Conservation (phyloP, 2,329 filamentous ascomycete genomes). For the Nemania serpens region DNA sequence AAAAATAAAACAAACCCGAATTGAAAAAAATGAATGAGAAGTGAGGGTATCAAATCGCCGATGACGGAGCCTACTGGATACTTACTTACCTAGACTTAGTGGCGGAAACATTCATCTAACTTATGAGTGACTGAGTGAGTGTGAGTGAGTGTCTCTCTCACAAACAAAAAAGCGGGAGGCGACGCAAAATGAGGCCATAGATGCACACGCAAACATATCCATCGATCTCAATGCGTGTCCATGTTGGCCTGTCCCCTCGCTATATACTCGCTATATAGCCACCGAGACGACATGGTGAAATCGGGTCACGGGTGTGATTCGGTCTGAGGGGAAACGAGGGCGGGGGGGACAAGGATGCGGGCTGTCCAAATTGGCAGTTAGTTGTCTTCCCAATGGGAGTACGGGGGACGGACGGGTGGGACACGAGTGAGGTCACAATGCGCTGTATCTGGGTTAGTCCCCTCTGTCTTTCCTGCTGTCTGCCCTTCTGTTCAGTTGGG, state of each 20-base stretch:
- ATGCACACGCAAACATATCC: no score
- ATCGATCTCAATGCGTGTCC: background rate
- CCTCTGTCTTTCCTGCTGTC: background rate
- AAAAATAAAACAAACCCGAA: background rate
- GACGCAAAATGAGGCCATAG: no score
- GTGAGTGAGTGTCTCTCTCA: no score
- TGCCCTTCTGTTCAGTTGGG: background rate
- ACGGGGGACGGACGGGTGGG: background rate
- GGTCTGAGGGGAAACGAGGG: background rate
- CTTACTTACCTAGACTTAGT: background rate
- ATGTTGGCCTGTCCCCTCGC: constrained; percentile 5
- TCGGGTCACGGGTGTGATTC: constrained; percentile 13
- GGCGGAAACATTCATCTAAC: constrained; percentile 7
- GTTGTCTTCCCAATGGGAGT: background rate
- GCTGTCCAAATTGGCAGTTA: constrained; percentile 24
- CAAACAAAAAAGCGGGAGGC: no score
- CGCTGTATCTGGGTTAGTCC: no score
- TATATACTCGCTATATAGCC: constrained; percentile 13
- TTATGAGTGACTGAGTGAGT: no score
- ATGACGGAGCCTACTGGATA: constrained; percentile 24
- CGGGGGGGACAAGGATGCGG: constrained; percentile 6
- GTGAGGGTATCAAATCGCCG: constrained; percentile 13
- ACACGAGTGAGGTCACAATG: constrained; percentile 4
- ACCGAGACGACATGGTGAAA: constrained; percentile 1
- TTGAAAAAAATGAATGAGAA: background rate